Base-by-base conservation (phyloP, 2,329 filamentous ascomycete genomes). In the Cytospora paraplurivora region DNA sequence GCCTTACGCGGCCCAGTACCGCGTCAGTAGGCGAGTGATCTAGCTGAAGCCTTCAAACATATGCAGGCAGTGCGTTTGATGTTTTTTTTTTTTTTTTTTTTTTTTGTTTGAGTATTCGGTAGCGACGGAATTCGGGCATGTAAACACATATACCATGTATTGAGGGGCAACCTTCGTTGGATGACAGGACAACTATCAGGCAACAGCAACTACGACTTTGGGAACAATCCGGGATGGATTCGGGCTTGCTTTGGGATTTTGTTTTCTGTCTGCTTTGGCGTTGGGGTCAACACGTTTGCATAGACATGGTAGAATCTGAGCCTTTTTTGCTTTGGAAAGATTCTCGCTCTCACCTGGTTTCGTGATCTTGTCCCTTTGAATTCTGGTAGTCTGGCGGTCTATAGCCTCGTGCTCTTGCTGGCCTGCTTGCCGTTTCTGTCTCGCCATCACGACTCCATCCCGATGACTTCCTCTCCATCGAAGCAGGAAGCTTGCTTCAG, bases 81-180 rank as follows among this genome's bases (percentile, higher is more conserved):
- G 12, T 47, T 47, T 3, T 21, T 19, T 6, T 47, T 19, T 15
- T 11, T 21, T 47, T 47, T 3, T 21, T 19, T n/a, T 11, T 21
- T 47, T 47, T 3, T 21, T 19, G 3, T 47, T 19, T 15, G 15
- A 44, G n/a, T 10, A 19, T 21, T 21, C 21, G 10, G 44, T 19
- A 47, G 44, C 51, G 59, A 50, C 38, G 59, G n/a, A 50, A 10
- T 61, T 47, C 38, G 53, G 53, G 47, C 58, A 62, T 57, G 58
- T 57, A 62, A 61, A 53, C 35, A 49, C n/a, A 8, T 57, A 57
- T 41, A 64, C 37, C 13, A 64, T 64, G 62, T 62, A 62, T 41
- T 50, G 62, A 62, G 35, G 58, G 62, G 62, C 62, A 35, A 62
- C 62, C 62, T 64, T 64, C 58, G 51, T 63, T 60, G 56, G 62